Base-by-base conservation (phyloP, 257 asterid genomes). In the Przewalskia tangutica region DNA sequence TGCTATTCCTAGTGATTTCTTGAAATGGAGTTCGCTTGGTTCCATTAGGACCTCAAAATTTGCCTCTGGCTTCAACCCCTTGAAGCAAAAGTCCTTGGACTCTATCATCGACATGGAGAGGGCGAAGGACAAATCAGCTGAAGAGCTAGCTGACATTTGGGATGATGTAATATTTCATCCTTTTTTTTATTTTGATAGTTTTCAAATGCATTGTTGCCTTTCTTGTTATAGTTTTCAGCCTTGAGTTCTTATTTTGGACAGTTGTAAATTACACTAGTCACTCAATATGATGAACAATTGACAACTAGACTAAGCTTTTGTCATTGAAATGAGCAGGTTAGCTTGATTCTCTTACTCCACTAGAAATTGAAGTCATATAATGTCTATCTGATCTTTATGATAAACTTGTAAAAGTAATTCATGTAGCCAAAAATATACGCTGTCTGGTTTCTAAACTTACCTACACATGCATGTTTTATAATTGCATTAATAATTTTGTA, bases 141-240 rank as follows among this genome's bases (percentile, higher is more conserved):
- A 96, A 77, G 93, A 91, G 84, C 93, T 96, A 50, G 91, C 94
- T 58, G 97, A 89, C 40, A 88, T 96, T 81, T 94, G 98, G 98
- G 93, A 94, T 86, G 99, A 96, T 87, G 99, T 93, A 85, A 89
- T 86, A 79, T 76, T 60, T 63, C 56, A 50, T 59, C 86, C 54
- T 51, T 53, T 40, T 20, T 46, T 23, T 77, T 11, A 17, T 79
- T 81, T 68, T 44, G n/a, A 18, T 70, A 34, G 63, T 63, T 77
- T 56, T 79, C 54, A 46, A 73, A 73, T 73, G 60, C 78, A 77
- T 1, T 38, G 36, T 53, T 55, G 82, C 8, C 80, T 32, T 40
- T 73, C 36, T 23, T 78, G 48, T 38, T 36, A 17, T 67, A 20
- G 54, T 66, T 50, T 53, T 55, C 66, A 10, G 55, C 66, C 16